Base-by-base conservation (phyloP, 495 filamentous ascomycete genomes). In the Saxophila tyrrhenica region DNA sequence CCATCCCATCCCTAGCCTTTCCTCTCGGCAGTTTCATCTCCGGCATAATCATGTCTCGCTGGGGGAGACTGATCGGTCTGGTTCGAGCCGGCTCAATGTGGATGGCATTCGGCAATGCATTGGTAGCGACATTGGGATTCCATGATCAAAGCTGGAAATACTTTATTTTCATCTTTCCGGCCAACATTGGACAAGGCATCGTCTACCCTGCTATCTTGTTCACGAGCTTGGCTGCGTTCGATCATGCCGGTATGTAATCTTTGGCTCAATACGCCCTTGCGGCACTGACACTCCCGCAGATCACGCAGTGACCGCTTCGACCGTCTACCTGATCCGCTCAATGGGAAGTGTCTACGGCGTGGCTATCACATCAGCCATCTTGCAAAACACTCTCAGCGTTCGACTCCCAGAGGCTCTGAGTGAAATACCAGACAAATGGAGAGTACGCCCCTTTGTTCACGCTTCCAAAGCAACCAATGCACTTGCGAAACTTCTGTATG, bases 141-240 rank as follows among this genome's bases (percentile, higher is more conserved):
- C 20, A 45, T 17, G 42, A 45, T 17, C 20, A 8, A 9, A 45
- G 9, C 10, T 45, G 42, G 42, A 45, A 45, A 45, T 45, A 45
- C 20, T 45, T n/a, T 17, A 8, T 45, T 8, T 45, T n/a, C 19
- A 45, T 45, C 42, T 45, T 45, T 21, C 42, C 42, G 9, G 11
- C 42, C 42, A 21, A 45, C 42, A 8, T 45, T n/a, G 42, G 42
- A 8, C 42, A 45, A 45, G 42, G 42, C 42, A 45, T 45, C 42
- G 9, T 21, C 9, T 45, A 45, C 20, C 42, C 42, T 15, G 11
- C 42, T 7, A 45, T 21, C 8, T 45, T 21, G 20, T 45, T 45
- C 20, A 45, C 9, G 20, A 45, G 20, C 42, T 10, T 45, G 8
- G 42, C 42, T 21, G 20, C 42, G 11, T 45, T 45, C 20, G 42